A percentile compares a stretch with the other conserved stretches of the same genome.
Conservation (phyloP, 768 basidiomycete species). For the Lyophyllum atratum region DNA sequence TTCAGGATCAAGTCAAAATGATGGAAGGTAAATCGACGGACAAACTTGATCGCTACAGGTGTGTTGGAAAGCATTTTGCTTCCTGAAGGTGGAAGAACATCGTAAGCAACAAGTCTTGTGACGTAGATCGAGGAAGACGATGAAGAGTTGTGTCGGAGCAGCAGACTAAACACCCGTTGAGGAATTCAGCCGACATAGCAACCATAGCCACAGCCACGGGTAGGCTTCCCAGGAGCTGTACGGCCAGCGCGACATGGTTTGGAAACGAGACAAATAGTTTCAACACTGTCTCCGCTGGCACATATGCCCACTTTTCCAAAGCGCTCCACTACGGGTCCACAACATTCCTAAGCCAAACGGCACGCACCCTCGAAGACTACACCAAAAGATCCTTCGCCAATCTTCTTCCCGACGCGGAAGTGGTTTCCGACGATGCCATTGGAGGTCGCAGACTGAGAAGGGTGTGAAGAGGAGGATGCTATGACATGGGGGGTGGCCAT, state of each 20-base stretch:
- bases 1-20: constrained; percentile 12
- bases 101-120: constrained; percentile 4
- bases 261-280: neutral
- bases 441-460: constrained; percentile 59
- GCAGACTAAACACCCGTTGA: neutral
- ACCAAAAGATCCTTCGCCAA: constrained; percentile 98
- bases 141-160: neutral
- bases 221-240: neutral
- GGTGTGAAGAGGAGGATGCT: constrained; percentile 73
- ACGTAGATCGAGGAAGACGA: neutral
- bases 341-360: constrained; percentile 1
- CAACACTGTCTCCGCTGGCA: constrained; percentile 9
- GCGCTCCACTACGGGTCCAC: neutral
- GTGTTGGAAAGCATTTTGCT: constrained; percentile 81
- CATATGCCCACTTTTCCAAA: neutral
- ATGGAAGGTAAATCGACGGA: constrained; percentile 40
- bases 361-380: constrained; percentile 90
- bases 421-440: constrained; percentile 80
- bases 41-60: constrained; percentile 98
- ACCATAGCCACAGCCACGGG: neutral
- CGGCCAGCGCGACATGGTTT: neutral
- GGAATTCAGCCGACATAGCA: neutral
- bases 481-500: constrained; percentile 89
- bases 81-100: constrained; percentile 45
- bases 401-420: constrained; percentile 95